These are phyloP conservation scores for Erucastrum elatum DNA, from an alignment of 345 rosid species.

Conservation along the genomic window DNA sequence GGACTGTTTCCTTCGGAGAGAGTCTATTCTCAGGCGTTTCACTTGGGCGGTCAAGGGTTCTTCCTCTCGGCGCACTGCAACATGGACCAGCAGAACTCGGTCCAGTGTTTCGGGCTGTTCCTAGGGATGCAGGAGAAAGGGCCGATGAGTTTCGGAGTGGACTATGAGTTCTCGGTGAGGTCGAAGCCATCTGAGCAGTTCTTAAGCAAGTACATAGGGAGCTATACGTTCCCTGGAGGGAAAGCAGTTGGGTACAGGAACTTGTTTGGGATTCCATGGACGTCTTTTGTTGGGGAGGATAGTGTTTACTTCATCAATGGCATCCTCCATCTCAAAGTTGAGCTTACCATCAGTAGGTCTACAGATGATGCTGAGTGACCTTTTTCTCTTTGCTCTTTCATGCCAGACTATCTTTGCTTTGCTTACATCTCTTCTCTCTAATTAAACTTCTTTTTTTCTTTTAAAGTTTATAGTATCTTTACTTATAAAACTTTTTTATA, in stretches of 20 bases:
- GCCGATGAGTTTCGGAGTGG: conserved; percentile 80
- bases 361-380: conserved; percentile 28
- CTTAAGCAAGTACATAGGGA: conserved; percentile 87
- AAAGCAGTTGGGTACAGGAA: conserved; percentile 96
- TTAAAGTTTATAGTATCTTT: background rate
- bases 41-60: conserved; percentile 96
- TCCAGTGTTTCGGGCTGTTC: conserved; percentile 89
- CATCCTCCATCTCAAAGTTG: conserved; percentile 86
- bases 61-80: conserved; percentile 96
- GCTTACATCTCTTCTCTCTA: conserved; percentile 14
- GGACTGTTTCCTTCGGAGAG: conserved; percentile 80
- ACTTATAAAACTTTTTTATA: background rate
- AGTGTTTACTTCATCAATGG: conserved; percentile 80
- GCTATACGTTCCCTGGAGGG: conserved; percentile 91
- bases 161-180: conserved; percentile 93
- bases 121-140: conserved; percentile 99
- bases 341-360: conserved; percentile 68
- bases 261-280: conserved; percentile 81
- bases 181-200: conserved; percentile 81
- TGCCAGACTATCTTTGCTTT: background rate
- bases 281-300: conserved; percentile 76
- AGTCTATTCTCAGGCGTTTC: conserved; percentile 95
- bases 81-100: conserved; percentile 97
- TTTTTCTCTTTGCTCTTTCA: background rate
- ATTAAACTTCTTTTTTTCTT: conserved; percentile 1